Evolutionary conservation across 202 grass and related monocot genomes (phyloP).

Genomic region (Panicum virgatum): DNA sequence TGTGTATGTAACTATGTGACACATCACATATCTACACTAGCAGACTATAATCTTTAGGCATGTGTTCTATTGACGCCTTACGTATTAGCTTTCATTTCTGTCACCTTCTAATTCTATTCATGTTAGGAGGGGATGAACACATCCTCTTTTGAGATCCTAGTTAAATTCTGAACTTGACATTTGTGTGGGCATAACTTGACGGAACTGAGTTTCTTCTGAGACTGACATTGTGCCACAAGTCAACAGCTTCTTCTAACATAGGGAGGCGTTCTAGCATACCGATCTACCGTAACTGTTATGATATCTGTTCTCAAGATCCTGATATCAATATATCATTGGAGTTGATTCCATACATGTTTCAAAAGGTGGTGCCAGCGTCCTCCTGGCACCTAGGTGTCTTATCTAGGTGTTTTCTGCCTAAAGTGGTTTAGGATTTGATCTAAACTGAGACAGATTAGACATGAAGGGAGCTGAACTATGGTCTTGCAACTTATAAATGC

Average conservation of each 20-base stretch:
- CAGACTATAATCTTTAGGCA: neutral
- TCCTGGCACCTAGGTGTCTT: neutral
- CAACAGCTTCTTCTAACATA: constrained; percentile 10
- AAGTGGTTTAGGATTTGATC: neutral
- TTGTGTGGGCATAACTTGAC: constrained; percentile 31
- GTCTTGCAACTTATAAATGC: neutral
- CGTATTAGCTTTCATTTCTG: neutral
- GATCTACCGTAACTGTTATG: neutral
- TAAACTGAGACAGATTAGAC: neutral
- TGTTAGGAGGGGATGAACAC: neutral
- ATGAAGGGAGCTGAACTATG: neutral
- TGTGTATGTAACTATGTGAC: neutral
- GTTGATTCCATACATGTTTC: neutral
- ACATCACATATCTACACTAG: neutral
- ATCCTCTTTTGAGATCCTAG: constrained; percentile 15
- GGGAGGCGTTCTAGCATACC: neutral
- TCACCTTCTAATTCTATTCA: constrained; percentile 23
- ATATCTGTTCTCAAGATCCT: neutral
- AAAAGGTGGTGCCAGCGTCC: too few relatives aligned
- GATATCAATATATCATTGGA: constrained; percentile 21
- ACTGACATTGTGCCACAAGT: neutral
- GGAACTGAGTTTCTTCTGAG: constrained; percentile 3
- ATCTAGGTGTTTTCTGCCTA: too few relatives aligned
- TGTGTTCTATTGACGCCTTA: neutral
- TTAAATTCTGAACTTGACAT: constrained; percentile 1